phyloP scores from a whole-genome alignment of 148 eudicot genomes.

The Heliamphora exappendiculata region DNA sequence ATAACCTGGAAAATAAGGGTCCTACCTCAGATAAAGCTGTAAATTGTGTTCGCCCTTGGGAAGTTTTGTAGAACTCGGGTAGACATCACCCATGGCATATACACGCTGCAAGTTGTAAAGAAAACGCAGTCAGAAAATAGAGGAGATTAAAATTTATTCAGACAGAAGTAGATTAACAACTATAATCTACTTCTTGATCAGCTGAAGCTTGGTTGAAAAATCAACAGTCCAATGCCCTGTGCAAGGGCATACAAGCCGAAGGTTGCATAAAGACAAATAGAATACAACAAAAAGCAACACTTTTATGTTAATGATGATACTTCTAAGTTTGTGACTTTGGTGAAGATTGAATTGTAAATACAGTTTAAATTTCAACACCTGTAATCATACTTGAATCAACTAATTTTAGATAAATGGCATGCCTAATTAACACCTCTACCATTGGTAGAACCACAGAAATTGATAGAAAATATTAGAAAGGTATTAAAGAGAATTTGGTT shows the following conservation, averaged over 20 bases:
- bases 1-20: neutral
- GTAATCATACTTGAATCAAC: neutral
- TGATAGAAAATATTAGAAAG: neutral
- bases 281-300: neutral
- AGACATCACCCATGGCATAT: conserved; percentile 82
- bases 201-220: neutral
- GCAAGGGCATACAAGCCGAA: neutral
- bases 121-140: neutral
- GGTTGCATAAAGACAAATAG: neutral
- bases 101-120: conserved; percentile 53
- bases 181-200: neutral
- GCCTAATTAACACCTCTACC: neutral
- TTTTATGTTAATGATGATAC: neutral
- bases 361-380: neutral
- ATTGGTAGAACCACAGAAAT: neutral
- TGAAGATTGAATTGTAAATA: neutral
- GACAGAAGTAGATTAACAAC: neutral
- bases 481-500: neutral
- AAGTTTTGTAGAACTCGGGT: conserved; percentile 68
- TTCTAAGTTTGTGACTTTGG: neutral
- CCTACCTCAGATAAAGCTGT: conserved; percentile 73
- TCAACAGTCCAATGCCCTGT: neutral
- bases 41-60: conserved; percentile 89
- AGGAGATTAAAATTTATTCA: neutral
- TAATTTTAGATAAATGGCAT: neutral